Evolutionary conservation across 331 rosid genomes (phyloP), one percentile per base, ranked within the genome.

Genomic region (Prunus yedoensis): DNA sequence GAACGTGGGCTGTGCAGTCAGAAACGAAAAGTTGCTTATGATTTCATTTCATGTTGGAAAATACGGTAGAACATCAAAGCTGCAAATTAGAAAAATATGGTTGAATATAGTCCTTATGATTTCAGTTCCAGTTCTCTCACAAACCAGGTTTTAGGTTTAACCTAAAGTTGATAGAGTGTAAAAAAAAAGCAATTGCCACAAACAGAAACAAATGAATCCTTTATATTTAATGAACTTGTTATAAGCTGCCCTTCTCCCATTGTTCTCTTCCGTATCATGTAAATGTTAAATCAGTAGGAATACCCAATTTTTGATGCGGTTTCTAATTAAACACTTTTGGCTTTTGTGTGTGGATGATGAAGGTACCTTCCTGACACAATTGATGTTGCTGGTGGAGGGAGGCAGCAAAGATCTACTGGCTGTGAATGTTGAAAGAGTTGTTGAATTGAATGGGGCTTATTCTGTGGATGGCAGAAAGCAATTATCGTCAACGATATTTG

Each of bases 341-440:
- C 3, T 45, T 54, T 63, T 53, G 59, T 74, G 52, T 79, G 64
- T 77, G 80, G 78, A 30, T 70, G 68, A 58, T 77, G 64, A 66
- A 93, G 98, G 84, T 93, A 93, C 83, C 88, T 93, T 25, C 98
- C 98, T 9, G 98, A 93, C 76, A 85, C 96, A 43, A 88, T 93
- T 18, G 97, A 93, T 57, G 94, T 93, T 41, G 92, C 70, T 12
- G 88, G 90, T 28, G 97, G 94, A 52, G 93, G 93, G 57, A 84
- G 90, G 77, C 98, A 91, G 69, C 98, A 91, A 79, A 88, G 96
- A 84, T 91, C 98, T 11, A 89, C 97, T 0, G 98, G 97, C 28
- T 93, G 98, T 80, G 98, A 91, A 83, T 93, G 98, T 77, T 93
- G 78, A 87, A 75, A 46, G 77, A 57, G 60, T 43, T 41, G 27